Evolutionary conservation across 169 alveolate genomes (phyloP).

Genomic region (Cryptosporidium sp.): DNA sequence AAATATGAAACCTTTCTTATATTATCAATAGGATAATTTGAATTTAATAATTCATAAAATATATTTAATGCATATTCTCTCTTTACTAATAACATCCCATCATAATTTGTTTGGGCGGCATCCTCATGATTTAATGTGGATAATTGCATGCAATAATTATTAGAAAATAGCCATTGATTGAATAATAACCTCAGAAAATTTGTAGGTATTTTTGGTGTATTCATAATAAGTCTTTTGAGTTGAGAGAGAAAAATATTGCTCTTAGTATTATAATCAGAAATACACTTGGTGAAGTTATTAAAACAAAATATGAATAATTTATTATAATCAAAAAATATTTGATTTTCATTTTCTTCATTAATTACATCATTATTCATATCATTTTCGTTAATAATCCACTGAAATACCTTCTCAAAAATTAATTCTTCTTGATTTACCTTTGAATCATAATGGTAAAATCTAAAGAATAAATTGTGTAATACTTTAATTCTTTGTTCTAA

Average conservation of each 20-base stretch:
- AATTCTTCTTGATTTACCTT: background rate
- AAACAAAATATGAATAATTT: conserved; percentile 37
- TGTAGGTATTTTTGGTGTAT: conserved; percentile 23
- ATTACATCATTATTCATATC: conserved; percentile 8
- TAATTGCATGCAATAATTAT: conserved; percentile 8
- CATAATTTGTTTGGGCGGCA: background rate
- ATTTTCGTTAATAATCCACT: conserved; percentile 6
- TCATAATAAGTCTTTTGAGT: conserved; percentile 33
- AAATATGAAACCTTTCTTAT: conserved; percentile 28
- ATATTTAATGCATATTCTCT: conserved; percentile 61
- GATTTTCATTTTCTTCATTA: conserved; percentile 1
- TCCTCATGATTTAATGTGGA: background rate
- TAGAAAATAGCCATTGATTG: conserved; percentile 36
- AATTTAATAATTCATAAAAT: conserved; percentile 19
- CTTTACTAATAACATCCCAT: background rate
- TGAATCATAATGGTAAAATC: conserved; percentile 29
- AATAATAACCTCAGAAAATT: conserved; percentile 37
- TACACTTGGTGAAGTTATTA: conserved; percentile 18
- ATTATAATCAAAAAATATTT: conserved; percentile 16
- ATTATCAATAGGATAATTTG: conserved; percentile 25
- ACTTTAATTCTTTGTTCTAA: conserved; percentile 42
- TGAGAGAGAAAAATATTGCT: conserved; percentile 35
- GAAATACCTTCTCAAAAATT: conserved; percentile 2
- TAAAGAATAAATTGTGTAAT: conserved; percentile 35
- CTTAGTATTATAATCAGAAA: conserved; percentile 18